A percentile compares a stretch with the other conserved stretches of the same genome.
Evolutionary conservation across 345 rosid species (phyloP).

Genomic region (Eucalyptus decipiens): DNA sequence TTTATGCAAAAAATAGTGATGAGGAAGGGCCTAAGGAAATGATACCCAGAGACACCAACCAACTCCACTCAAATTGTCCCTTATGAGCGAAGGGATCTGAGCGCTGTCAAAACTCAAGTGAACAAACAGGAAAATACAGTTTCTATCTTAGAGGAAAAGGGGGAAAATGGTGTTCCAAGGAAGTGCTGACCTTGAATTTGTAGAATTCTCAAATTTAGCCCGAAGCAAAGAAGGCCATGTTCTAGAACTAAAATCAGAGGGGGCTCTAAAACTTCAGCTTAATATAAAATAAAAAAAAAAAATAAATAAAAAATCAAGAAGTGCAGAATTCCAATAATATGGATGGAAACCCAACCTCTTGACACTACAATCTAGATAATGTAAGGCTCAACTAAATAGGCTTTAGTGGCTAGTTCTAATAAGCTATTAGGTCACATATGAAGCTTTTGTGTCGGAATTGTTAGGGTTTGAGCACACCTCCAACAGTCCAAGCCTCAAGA

Average conservation of each 20-base stretch:
- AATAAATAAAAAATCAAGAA: too few species aligned
- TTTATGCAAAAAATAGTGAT: background rate
- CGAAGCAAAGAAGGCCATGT: background rate
- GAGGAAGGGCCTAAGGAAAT: background rate
- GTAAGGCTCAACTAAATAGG: too few species aligned
- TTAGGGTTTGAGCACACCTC: too few species aligned
- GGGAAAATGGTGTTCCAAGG: background rate
- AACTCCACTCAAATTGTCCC: background rate
- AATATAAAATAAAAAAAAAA: too few species aligned
- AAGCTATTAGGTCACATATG: too few species aligned
- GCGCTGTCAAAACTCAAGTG: background rate
- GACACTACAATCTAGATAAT: too few species aligned
- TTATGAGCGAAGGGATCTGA: background rate
- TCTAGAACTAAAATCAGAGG: background rate
- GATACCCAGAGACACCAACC: background rate
- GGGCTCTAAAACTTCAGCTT: background rate
- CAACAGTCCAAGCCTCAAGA: too few species aligned
- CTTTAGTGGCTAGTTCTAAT: too few species aligned
- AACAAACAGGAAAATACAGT: background rate
- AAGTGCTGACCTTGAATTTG: background rate
- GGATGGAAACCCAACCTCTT: too few species aligned
- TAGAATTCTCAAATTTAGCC: background rate
- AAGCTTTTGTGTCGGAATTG: too few species aligned
- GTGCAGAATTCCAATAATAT: too few species aligned
- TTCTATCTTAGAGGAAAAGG: background rate